These are phyloP conservation scores for Chlamydomonas sphaeroides DNA, from an alignment of 139 green algal species.

Conservation along the genomic window DNA sequence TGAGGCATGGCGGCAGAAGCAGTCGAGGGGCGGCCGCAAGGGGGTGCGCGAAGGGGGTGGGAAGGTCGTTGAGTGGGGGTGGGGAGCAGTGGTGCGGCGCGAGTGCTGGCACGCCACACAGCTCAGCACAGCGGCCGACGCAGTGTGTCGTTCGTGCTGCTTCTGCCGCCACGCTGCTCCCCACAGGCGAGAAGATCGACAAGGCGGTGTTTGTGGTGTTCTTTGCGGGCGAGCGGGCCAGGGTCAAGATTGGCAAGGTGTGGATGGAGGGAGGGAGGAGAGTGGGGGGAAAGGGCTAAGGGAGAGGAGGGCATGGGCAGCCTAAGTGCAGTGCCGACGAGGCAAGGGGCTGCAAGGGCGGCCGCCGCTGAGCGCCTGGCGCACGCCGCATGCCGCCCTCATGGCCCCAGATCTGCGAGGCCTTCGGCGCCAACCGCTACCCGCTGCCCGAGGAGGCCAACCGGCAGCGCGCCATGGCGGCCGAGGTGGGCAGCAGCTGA, in stretches of 20 bases:
- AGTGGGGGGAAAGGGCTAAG: not conserved
- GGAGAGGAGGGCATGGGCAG: not conserved
- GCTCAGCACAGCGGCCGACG: too few relatives aligned
- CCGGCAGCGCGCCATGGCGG: conserved; percentile 89
- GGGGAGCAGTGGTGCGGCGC: too few relatives aligned
- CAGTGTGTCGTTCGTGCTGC: too few relatives aligned
- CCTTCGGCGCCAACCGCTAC: conserved; percentile 96
- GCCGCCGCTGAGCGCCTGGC: too few relatives aligned
- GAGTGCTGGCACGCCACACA: too few relatives aligned
- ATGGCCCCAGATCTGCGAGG: conserved; percentile 97
- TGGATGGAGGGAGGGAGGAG: not conserved
- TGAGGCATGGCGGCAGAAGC: conserved; percentile 21
- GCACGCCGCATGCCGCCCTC: too few relatives aligned
- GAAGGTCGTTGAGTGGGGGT: too few relatives aligned
- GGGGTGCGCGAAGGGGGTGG: not conserved
- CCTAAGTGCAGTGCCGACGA: too few relatives aligned
- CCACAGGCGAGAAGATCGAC: conserved; percentile 83
- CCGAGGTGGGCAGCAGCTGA: conserved; percentile 69
- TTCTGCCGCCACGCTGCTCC: too few relatives aligned
- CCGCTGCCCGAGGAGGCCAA: conserved; percentile 94
- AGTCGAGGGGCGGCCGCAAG: conserved; percentile 59
- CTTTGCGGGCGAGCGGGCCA: conserved; percentile 93
- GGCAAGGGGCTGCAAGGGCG: too few relatives aligned
- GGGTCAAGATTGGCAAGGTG: conserved; percentile 93
- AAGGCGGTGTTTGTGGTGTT: conserved; percentile 99